Percentiles rank a stretch among this genome's conserved stretches.
phyloP scores from a whole-genome alignment of 1,284 basidiomycete genomes.

The Ganoderma sinense region DNA sequence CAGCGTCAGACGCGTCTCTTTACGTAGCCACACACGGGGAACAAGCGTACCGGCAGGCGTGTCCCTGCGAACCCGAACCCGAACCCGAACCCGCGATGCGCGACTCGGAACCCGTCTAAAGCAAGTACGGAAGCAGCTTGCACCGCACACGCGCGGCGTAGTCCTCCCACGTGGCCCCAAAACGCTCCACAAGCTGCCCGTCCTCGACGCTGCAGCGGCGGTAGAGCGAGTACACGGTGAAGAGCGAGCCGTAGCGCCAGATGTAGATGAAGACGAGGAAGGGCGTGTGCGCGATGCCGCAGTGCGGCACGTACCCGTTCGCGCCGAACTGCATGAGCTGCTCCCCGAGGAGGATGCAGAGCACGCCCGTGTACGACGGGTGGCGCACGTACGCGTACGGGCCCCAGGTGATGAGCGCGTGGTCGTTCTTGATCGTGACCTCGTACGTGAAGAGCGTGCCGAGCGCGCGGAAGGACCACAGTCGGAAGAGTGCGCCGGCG shows the following conservation, averaged over 20 bases:
- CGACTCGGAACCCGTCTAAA: not conserved
- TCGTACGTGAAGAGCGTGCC: slow-evolving; percentile 40
- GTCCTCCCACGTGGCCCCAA: slow-evolving; percentile 21
- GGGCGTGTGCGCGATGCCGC: slow-evolving; percentile 19
- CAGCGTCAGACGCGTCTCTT: not conserved
- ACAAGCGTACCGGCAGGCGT: not conserved
- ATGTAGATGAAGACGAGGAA: slow-evolving; percentile 9
- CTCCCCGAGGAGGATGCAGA: slow-evolving; percentile 35
- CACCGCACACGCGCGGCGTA: slow-evolving; percentile 11
- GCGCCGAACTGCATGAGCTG: slow-evolving; percentile 19
- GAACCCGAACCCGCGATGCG: no score
- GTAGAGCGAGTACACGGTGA: slow-evolving; percentile 19
- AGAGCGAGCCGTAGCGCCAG: slow-evolving; percentile 13
- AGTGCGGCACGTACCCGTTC: slow-evolving; percentile 18
- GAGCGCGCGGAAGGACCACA: slow-evolving; percentile 33
- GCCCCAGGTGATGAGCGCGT: slow-evolving; percentile 36
- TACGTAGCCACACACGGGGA: not conserved
- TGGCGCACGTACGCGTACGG: slow-evolving; percentile 40
- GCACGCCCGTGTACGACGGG: slow-evolving; percentile 38
- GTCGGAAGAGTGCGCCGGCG: slow-evolving; percentile 29
- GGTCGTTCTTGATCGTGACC: slow-evolving; percentile 33
- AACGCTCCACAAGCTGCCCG: slow-evolving; percentile 17
- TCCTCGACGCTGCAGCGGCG: slow-evolving; percentile 22
- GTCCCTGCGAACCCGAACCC: not conserved
- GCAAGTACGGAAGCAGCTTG: slow-evolving; percentile 5